Evolutionary conservation across 495 filamentous ascomycete species (phyloP).

Genomic region (Thozetella sp.): DNA sequence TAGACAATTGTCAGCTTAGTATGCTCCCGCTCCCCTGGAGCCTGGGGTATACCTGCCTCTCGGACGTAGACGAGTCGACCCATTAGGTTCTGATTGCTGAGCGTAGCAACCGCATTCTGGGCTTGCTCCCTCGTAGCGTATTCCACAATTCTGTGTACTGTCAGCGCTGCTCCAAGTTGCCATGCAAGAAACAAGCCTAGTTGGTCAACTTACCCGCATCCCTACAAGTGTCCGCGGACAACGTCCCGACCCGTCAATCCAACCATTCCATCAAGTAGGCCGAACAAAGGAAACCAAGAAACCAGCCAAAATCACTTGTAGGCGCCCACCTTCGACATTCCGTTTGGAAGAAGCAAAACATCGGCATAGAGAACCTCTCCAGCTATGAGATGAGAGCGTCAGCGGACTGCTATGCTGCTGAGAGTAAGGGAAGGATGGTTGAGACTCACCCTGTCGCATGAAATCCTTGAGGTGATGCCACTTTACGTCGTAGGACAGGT

Average conservation of each 20-base stretch:
- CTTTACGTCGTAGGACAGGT: conserved; percentile 98
- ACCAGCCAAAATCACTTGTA: conserved; percentile 87
- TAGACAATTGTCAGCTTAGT: conserved; percentile 9
- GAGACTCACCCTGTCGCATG: conserved; percentile 94
- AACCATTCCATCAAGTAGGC: conserved; percentile 87
- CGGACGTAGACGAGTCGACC: conserved; percentile 97
- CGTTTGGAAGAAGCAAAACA: conserved; percentile 99
- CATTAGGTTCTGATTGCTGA: conserved; percentile 99
- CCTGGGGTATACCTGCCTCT: conserved; percentile 65
- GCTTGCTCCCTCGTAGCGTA: conserved; percentile 99
- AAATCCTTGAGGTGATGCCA: conserved; percentile 99
- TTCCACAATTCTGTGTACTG: conserved; percentile 89
- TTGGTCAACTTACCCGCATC: conserved; percentile 99
- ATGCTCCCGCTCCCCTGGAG: not conserved
- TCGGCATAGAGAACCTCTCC: conserved; percentile 99
- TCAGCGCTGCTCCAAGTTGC: not conserved
- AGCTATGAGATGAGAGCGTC: conserved; percentile 56
- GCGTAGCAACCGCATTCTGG: conserved; percentile 93
- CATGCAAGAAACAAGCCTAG: too few relatives aligned
- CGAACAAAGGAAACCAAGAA: conserved; percentile 69
- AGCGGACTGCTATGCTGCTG: conserved; percentile 12
- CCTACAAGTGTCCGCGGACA: conserved; percentile 91
- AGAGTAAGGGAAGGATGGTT: not conserved
- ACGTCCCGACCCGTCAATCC: conserved; percentile 99
- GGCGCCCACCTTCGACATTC: conserved; percentile 99